Base-by-base conservation (phyloP, 75 land plant genomes). In the Cupressus sempervirens region DNA sequence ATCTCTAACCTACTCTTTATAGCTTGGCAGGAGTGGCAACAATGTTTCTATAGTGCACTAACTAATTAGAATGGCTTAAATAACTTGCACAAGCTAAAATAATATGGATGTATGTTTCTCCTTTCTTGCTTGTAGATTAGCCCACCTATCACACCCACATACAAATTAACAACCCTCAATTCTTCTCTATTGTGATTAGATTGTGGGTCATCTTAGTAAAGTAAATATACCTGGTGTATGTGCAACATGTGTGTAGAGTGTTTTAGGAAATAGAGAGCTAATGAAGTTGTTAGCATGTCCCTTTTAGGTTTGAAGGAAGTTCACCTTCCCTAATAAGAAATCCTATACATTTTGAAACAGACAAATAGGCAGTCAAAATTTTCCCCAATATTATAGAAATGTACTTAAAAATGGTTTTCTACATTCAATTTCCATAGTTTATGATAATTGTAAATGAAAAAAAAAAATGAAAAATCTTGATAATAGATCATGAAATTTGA, bases 71-170 rank as follows among this genome's bases (percentile, higher is more conserved):
- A 26, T 80, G 84, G 11, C 86, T 48, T 30, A 97, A 84, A 88
- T 94, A 90, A 52, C 92, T 91, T 32, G 93, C 94, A 74, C 95
- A 97, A 41, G 86, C 85, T 7, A 94, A 89, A 23, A 94, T 85
- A 96, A 83, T n/a, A 93, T 90, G 32, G 94, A 45, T 7, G 99
- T 82, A 97, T 74, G 88, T 96, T 97, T 86, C 93, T 91, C 36
- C 92, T 92, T 3, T 93, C 92, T 14, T 85, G 86, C 77, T 89
- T 90, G 90, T 88, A 93, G 35, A 97, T 86, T 12, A 97, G 95
- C 29, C 99, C 99, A 12, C 99, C 99, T 79, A 14, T 26, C 20
- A 43, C 7, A 79, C 43, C 7, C 9, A 3, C 1, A 16, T 50
- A 50, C 13, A 50, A 50, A 13, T 50, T 48, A 76, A 45, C 12